Conservation (phyloP, 257 asterid species). For the Lavandula angustifolia region DNA sequence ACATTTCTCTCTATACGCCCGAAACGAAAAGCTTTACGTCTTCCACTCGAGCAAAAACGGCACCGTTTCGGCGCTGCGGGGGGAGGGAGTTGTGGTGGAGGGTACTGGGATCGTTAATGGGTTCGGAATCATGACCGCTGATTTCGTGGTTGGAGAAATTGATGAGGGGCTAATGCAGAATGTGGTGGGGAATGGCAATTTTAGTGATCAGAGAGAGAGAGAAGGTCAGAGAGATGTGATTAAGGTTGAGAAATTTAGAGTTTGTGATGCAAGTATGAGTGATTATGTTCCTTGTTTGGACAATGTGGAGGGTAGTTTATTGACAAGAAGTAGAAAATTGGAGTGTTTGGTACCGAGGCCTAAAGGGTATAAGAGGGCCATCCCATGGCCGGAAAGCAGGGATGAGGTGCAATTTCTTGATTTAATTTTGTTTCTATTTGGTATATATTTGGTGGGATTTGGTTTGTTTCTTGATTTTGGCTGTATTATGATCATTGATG, state of each 20-base stretch:
- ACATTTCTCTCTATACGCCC: slow-evolving; percentile 33
- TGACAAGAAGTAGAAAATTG: slow-evolving; percentile 33
- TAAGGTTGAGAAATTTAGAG: slow-evolving; percentile 44
- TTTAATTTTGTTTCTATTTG: not conserved
- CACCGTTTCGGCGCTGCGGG: slow-evolving; percentile 9
- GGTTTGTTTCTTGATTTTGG: slow-evolving; percentile 10
- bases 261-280: slow-evolving; percentile 47
- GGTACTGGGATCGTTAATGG: slow-evolving; percentile 62
- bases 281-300: slow-evolving; percentile 52
- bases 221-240: slow-evolving; percentile 33
- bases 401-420: slow-evolving; percentile 50
- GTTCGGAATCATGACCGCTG: slow-evolving; percentile 58
- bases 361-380: slow-evolving; percentile 50
- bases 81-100: slow-evolving; percentile 25
- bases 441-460: not conserved
- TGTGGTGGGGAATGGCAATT: slow-evolving; percentile 37
- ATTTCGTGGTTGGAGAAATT: slow-evolving; percentile 58
- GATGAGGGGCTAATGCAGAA: slow-evolving; percentile 46
- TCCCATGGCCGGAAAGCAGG: slow-evolving; percentile 64
- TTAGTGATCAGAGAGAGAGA: slow-evolving; percentile 26
- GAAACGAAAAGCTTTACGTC: slow-evolving; percentile 35
- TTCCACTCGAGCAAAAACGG: slow-evolving; percentile 36
- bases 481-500: not conserved
- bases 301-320: slow-evolving; percentile 33
- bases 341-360: slow-evolving; percentile 65